Conservation (phyloP, 768 basidiomycete species). For the Auriscalpium orientale region DNA sequence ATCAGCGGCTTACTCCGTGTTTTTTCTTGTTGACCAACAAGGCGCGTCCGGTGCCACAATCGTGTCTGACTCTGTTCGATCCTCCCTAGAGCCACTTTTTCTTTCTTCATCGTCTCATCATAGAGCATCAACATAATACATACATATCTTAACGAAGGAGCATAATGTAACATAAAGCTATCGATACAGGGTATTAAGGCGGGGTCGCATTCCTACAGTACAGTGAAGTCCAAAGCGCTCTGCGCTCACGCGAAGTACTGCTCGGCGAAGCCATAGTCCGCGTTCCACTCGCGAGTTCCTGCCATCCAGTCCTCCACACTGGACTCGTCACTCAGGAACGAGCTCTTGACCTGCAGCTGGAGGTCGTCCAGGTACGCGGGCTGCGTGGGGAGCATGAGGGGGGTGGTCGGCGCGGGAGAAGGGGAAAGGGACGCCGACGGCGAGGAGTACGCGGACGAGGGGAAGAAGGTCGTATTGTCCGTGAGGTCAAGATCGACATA, state of each 20-base stretch:
- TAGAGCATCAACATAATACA: background rate
- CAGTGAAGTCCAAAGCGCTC: background rate
- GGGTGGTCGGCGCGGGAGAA: background rate
- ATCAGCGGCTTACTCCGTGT: too few species aligned
- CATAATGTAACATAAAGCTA: background rate
- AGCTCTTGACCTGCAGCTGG: background rate
- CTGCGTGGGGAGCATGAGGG: background rate
- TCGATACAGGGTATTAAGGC: background rate
- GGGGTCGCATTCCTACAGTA: background rate
- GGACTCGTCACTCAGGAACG: background rate
- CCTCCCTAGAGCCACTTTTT: too few species aligned
- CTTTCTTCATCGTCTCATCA: too few species aligned
- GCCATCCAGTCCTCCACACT: background rate
- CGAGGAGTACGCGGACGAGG: background rate
- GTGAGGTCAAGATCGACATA: background rate
- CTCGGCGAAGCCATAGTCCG: background rate
- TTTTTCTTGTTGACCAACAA: too few species aligned
- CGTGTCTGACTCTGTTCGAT: too few species aligned
- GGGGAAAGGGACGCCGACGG: background rate
- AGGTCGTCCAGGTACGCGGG: background rate
- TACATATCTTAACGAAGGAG: too few species aligned
- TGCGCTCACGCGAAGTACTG: background rate
- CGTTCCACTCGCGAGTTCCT: background rate
- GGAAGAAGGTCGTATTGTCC: background rate
- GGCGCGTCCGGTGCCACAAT: too few species aligned